These are phyloP conservation scores for Leishmania guyanensis DNA, from an alignment of 208 protist genomes.

Conservation along the genomic window DNA sequence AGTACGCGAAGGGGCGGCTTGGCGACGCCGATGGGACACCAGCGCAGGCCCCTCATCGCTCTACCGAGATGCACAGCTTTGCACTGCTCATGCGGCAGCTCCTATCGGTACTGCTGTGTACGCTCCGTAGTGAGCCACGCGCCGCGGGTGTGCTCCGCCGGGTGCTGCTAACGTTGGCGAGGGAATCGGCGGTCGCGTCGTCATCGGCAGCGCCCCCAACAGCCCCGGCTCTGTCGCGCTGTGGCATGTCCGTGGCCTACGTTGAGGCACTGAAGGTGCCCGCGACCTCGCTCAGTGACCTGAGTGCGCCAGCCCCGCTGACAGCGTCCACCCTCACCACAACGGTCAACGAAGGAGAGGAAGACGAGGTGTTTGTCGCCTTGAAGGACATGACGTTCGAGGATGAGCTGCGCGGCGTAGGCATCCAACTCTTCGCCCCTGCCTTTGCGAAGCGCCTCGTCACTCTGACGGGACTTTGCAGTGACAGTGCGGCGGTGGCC, in stretches of 20 bases:
- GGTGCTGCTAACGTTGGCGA: constrained; percentile 15
- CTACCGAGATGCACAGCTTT: not conserved
- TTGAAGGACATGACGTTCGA: constrained; percentile 27
- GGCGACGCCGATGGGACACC: not conserved
- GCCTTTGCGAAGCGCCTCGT: constrained; percentile 19
- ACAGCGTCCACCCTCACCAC: not conserved
- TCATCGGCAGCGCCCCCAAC: not conserved
- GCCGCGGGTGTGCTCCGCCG: constrained; percentile 26
- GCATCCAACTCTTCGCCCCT: constrained; percentile 13
- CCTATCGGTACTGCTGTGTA: constrained; percentile 22
- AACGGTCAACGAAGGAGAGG: not conserved
- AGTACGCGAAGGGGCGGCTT: not conserved
- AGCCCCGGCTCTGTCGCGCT: constrained; percentile 18
- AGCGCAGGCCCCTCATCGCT: not conserved
- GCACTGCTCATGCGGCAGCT: constrained; percentile 11
- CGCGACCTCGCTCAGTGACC: constrained; percentile 19
- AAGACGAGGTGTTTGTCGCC: not conserved
- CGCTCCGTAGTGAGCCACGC: constrained; percentile 27
- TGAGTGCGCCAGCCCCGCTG: constrained; percentile 7
- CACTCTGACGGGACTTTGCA: constrained; percentile 6
- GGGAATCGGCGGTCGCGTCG: not conserved
- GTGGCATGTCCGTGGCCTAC: constrained; percentile 26
- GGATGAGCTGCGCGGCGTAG: constrained; percentile 27
- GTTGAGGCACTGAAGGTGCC: constrained; percentile 31
- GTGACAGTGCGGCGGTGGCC: not conserved